Evolutionary conservation across 768 basidiomycete species (phyloP), one percentile per base, ranked within the genome.

Genomic region (Clitopilus hobsonii): DNA sequence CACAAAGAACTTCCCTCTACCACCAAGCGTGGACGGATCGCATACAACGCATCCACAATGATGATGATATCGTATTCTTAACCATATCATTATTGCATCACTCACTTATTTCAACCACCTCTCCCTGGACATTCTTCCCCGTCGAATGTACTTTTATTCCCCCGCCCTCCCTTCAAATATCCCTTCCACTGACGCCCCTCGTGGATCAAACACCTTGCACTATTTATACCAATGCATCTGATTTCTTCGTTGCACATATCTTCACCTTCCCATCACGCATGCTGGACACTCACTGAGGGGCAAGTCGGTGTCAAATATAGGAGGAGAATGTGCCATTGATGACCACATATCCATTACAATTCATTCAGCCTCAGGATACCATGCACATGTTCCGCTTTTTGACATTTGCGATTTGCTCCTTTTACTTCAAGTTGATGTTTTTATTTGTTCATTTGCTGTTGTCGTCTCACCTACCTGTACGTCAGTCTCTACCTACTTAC

Each of bases 1-100:
- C 25, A 68, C 73, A 18, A 60, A 63, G 16, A 65, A 66, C 20
- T 77, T 77, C 67, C 75, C 76, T 5, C 62, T 73, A 13, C 75
- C 78, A 22, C 76, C 76, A 16, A 61, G 41, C 22, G 41, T 45
- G 41, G 41, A 45, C 5, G 22, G 41, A 20, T 45, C 41, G 10
- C 22, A 45, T 23, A 20, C 18, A 10, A 18, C 41, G 22, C 18
- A 20, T 45, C 22, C n/a, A 45, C 41, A 45, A 10, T 45, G 22
- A 45, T 10, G 18, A 45, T 36, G 32, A 36, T 36, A 36, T 36
- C 32, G 32, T 36, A 36, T 36, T 36, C n/a, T 45, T 23, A 23
- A n/a, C 22, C 41, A 45, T 45, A 45, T 45, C 41, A 20, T 45
- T 45, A 45, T 45, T 45, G n/a, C 41, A 18, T 45, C 41, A 16